Evolutionary conservation across 495 filamentous ascomycete genomes (phyloP).

Genomic region (Podospora pseudocomata): DNA sequence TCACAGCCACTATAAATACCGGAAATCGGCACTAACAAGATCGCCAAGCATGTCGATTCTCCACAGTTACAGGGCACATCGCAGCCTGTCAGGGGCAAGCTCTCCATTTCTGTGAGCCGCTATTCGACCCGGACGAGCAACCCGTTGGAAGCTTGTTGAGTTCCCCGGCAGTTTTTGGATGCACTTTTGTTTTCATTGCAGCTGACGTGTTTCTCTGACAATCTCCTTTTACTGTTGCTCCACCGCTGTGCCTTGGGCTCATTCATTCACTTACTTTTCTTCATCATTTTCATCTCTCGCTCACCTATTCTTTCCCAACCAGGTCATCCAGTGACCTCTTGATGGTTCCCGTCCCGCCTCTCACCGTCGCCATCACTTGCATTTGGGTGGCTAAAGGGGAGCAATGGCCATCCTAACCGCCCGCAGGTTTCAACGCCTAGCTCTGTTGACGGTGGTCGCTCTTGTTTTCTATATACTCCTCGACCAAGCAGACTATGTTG

Average conservation of each 20-base stretch:
- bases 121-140: not conserved
- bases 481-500: not conserved
- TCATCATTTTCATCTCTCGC: not conserved
- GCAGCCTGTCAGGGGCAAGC: not conserved
- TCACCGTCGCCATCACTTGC: not conserved
- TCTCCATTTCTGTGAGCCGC: not conserved
- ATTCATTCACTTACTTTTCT: not conserved
- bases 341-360: not conserved
- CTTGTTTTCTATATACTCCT: conserved; percentile 20
- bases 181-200: not conserved
- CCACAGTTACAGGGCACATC: not conserved
- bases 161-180: not conserved
- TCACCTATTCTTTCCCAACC: not conserved
- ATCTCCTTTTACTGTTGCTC: not conserved
- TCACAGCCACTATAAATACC: not conserved
- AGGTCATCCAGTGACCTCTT: not conserved
- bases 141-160: not conserved
- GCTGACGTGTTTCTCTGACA: not conserved
- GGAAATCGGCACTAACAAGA: not conserved
- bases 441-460: conserved; percentile 20
- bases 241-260: not conserved
- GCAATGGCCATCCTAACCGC: conserved; percentile 26
- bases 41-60: not conserved
- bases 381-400: conserved; percentile 13
- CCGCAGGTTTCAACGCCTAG: conserved; percentile 27